Conservation (phyloP, 176 grass and related monocot species). For the Triticum turgidum region DNA sequence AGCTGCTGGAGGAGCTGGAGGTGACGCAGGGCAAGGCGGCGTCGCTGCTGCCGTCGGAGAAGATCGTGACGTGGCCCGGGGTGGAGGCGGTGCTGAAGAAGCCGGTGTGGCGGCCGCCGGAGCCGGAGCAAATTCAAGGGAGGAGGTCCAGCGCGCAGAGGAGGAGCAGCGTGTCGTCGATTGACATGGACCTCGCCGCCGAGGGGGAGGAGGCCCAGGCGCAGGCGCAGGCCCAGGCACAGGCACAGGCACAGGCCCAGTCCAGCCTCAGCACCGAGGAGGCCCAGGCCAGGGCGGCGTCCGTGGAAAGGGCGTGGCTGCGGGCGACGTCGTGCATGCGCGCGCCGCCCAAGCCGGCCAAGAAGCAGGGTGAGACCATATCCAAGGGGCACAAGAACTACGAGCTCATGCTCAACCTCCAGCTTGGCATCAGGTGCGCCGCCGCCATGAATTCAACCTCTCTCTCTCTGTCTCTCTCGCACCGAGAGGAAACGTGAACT, state of each 20-base stretch:
- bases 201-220: slow-evolving; percentile 12
- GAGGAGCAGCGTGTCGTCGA: slow-evolving; percentile 41
- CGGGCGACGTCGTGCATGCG: slow-evolving; percentile 16
- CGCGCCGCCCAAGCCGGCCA: slow-evolving; percentile 9
- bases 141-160: slow-evolving; percentile 37
- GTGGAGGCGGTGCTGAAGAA: slow-evolving; percentile 57
- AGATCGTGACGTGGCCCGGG: slow-evolving; percentile 69
- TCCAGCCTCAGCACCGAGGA: neutral
- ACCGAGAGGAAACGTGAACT: neutral
- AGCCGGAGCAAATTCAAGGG: slow-evolving; percentile 23
- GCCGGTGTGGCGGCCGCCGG: slow-evolving; percentile 52
- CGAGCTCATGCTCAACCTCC: slow-evolving; percentile 93
- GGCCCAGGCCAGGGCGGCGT: neutral
- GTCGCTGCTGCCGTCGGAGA: slow-evolving; percentile 79
- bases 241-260: neutral
- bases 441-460: neutral
- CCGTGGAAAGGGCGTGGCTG: slow-evolving; percentile 16
- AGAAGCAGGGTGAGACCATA: slow-evolving; percentile 88
- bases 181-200: slow-evolving; percentile 19
- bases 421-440: slow-evolving; percentile 77
- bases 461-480: neutral
- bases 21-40: slow-evolving; percentile 53
- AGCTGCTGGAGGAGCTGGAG: slow-evolving; percentile 48
- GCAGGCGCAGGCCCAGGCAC: neutral
- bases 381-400: slow-evolving; percentile 92